Conservation (phyloP, 2,329 filamentous ascomycete species). For the Trichophyton benhamiae region DNA sequence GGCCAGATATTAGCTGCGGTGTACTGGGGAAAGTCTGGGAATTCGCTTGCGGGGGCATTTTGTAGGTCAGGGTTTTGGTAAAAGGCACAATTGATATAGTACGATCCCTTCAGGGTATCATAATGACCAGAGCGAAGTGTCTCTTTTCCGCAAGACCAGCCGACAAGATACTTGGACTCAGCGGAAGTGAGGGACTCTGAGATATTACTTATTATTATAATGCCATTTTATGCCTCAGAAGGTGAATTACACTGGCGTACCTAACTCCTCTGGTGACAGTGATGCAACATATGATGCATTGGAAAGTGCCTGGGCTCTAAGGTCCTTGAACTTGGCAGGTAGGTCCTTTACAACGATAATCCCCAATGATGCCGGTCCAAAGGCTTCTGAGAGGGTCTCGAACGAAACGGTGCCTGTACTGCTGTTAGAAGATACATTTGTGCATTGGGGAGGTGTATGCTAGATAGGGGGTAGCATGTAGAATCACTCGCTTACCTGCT, state of each 20-base stretch:
- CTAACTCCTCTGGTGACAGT: constrained; percentile 57
- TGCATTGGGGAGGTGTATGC: neutral
- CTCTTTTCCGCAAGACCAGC: constrained; percentile 54
- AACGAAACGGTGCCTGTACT: constrained; percentile 29
- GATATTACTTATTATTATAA: neutral
- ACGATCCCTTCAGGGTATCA: constrained; percentile 52
- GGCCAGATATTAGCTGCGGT: constrained; percentile 88
- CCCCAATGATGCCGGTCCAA: constrained; percentile 79
- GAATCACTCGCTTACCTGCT: constrained; percentile 27
- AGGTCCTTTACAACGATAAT: constrained; percentile 90
- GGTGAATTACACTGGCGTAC: constrained; percentile 35
- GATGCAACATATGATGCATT: constrained; percentile 84
- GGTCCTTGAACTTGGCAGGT: constrained; percentile 54
- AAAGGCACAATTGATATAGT: constrained; percentile 52
- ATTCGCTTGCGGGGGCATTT: constrained; percentile 25
- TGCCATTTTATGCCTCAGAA: constrained; percentile 40
- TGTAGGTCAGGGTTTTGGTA: constrained; percentile 31
- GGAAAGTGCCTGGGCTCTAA: constrained; percentile 64
- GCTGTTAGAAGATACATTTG: neutral
- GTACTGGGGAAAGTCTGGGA: constrained; percentile 64
- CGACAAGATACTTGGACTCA: constrained; percentile 47
- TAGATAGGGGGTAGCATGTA: neutral
- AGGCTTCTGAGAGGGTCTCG: constrained; percentile 49
- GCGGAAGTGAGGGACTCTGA: constrained; percentile 33
- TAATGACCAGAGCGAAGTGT: constrained; percentile 49